Evolutionary conservation across 169 alveolate species (phyloP).

Genomic region (Eimeria falciformis): DNA sequence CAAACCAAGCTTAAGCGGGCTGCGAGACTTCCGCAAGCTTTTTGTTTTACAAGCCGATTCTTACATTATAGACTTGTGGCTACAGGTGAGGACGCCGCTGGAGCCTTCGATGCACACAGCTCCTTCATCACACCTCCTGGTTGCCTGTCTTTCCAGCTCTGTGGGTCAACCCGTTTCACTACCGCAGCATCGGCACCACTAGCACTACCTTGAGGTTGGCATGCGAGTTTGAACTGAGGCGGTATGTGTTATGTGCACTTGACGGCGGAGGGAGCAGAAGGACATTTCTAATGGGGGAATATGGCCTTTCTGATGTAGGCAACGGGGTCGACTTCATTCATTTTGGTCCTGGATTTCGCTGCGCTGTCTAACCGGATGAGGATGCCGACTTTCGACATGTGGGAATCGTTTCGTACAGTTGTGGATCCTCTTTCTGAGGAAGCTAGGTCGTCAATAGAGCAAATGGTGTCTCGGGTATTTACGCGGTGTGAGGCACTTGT

Average conservation of each 20-base stretch:
- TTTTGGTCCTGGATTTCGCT: slow-evolving; percentile 31
- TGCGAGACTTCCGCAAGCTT: background rate
- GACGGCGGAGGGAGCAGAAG: too few relatives aligned
- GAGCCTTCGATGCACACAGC: background rate
- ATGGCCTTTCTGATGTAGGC: background rate
- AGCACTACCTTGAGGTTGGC: too few relatives aligned
- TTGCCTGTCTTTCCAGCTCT: too few relatives aligned
- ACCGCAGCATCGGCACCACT: too few relatives aligned
- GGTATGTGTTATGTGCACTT: too few relatives aligned
- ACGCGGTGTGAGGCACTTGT: slow-evolving; percentile 47
- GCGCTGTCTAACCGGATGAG: background rate
- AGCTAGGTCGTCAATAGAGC: background rate
- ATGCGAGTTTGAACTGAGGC: too few relatives aligned
- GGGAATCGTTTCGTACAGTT: background rate
- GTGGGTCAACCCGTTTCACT: too few relatives aligned
- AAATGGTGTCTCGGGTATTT: slow-evolving; percentile 26
- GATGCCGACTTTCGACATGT: background rate
- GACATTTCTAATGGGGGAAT: too few relatives aligned
- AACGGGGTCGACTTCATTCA: background rate
- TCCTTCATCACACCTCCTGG: too few relatives aligned
- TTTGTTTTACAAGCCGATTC: slow-evolving; percentile 42
- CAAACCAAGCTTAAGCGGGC: slow-evolving; percentile 38
- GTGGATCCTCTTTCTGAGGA: background rate
- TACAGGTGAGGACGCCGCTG: slow-evolving; percentile 5
- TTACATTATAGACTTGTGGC: slow-evolving; percentile 17